phyloP scores from a whole-genome alignment of 2,329 filamentous ascomycete genomes.

The Salinomyces thailandicus region DNA sequence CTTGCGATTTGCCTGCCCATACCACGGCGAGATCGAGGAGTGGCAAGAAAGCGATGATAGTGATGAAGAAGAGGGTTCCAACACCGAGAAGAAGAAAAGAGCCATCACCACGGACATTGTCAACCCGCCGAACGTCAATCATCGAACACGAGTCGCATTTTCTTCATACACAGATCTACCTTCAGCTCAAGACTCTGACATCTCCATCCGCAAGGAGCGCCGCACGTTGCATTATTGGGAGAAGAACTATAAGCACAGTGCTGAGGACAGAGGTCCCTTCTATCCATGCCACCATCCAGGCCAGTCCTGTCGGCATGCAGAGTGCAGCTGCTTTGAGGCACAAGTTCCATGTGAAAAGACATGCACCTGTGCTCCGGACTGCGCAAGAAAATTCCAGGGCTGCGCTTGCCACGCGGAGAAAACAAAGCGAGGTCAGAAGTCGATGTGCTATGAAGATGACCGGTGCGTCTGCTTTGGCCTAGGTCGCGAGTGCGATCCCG shows the following conservation, averaged over 20 bases:
- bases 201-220: not conserved
- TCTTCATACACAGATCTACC: slow-evolving; percentile 3
- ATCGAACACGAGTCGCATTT: slow-evolving; percentile 19
- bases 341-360: slow-evolving; percentile 62
- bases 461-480: slow-evolving; percentile 59
- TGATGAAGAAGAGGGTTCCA: slow-evolving; percentile 8
- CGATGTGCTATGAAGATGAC: slow-evolving; percentile 29
- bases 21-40: slow-evolving; percentile 33
- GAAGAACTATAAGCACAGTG: slow-evolving; percentile 5
- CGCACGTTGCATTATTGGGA: not conserved
- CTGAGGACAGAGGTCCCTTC: slow-evolving; percentile 44
- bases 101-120: slow-evolving; percentile 23
- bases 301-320: slow-evolving; percentile 46
- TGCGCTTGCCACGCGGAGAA: slow-evolving; percentile 28
- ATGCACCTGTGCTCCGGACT: slow-evolving; percentile 54
- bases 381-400: slow-evolving; percentile 41
- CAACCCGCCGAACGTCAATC: slow-evolving; percentile 22
- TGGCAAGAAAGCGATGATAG: slow-evolving; percentile 7
- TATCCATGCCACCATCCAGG: slow-evolving; percentile 62
- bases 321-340: slow-evolving; percentile 53
- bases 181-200: slow-evolving; percentile 1
- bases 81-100: slow-evolving; percentile 9
- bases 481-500: slow-evolving; percentile 71
- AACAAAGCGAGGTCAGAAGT: slow-evolving; percentile 29
- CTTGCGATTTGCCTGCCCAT: slow-evolving; percentile 25